phyloP scores from a whole-genome alignment of 169 alveolate genomes.

The Perkinsus marinus region DNA sequence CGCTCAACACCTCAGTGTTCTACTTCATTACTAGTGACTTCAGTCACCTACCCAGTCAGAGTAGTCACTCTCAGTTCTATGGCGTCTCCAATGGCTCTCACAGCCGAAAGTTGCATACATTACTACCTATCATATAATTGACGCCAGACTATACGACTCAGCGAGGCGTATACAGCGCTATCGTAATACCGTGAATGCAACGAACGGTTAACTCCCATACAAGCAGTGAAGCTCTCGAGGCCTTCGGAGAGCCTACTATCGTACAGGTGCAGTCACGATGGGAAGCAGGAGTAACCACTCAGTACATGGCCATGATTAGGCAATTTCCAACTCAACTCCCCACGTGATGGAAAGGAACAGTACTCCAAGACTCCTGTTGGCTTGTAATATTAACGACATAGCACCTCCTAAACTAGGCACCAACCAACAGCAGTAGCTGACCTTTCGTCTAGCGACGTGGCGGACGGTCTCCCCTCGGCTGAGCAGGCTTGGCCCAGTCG shows the following conservation, averaged over 20 bases:
- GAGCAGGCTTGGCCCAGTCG: neutral
- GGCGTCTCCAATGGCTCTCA: neutral
- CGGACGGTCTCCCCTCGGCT: neutral
- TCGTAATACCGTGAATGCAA: neutral
- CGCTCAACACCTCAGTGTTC: neutral
- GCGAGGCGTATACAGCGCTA: neutral
- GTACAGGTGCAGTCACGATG: neutral
- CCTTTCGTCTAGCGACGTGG: neutral
- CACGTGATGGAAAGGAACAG: neutral
- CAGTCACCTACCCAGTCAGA: neutral
- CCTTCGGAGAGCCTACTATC: neutral
- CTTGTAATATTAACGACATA: no score
- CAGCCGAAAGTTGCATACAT: neutral
- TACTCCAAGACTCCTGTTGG: neutral
- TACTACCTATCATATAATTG: neutral
- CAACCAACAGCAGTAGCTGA: neutral
- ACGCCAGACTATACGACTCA: neutral
- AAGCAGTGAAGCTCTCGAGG: neutral
- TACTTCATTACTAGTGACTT: neutral
- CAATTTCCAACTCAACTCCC: neutral
- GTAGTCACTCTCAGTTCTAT: neutral
- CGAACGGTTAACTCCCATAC: neutral
- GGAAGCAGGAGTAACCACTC: neutral
- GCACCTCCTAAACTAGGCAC: no score
- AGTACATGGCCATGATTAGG: neutral